phyloP scores from a whole-genome alignment of 495 filamentous ascomycete species.

The Sabuloglossum arenarium region DNA sequence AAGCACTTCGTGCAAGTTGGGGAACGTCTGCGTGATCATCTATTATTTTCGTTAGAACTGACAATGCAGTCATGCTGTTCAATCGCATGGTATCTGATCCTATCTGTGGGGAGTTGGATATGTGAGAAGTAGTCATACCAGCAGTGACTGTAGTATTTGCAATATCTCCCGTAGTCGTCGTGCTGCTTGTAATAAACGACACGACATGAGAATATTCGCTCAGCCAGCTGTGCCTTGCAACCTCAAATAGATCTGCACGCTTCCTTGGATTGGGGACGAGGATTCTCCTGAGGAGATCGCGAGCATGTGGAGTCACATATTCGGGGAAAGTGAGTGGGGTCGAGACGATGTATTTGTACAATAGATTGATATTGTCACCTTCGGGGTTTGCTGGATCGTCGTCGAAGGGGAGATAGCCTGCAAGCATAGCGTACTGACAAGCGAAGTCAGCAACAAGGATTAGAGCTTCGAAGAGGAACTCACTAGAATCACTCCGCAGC shows the following conservation, averaged over 20 bases:
- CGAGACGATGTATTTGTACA: constrained; percentile 98
- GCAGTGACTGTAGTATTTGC: constrained; percentile 53
- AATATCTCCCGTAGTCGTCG: constrained; percentile 71
- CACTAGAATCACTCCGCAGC: constrained; percentile 96
- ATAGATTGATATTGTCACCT: constrained; percentile 95
- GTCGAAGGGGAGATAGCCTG: constrained; percentile 96
- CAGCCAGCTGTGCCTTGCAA: constrained; percentile 94
- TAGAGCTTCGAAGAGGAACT: constrained; percentile 13
- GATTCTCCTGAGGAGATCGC: constrained; percentile 80
- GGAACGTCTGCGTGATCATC: constrained; percentile 39
- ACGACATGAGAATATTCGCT: constrained; percentile 91
- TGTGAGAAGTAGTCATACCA: constrained; percentile 25
- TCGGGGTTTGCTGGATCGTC: constrained; percentile 97
- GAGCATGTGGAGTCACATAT: constrained; percentile 94
- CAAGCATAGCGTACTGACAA: constrained; percentile 88
- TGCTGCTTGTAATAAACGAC: constrained; percentile 86
- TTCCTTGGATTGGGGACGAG: constrained; percentile 92
- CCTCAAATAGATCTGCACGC: constrained; percentile 90
- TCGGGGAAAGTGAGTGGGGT: constrained; percentile 95
- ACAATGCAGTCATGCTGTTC: neutral
- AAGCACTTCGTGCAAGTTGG: constrained; percentile 58
- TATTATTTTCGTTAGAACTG: constrained; percentile 14
- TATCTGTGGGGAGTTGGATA: neutral
- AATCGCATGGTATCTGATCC: neutral
- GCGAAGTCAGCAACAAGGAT: neutral